Base-by-base conservation (phyloP, 2,329 filamentous ascomycete species). In the Sarocladium kiliense region DNA sequence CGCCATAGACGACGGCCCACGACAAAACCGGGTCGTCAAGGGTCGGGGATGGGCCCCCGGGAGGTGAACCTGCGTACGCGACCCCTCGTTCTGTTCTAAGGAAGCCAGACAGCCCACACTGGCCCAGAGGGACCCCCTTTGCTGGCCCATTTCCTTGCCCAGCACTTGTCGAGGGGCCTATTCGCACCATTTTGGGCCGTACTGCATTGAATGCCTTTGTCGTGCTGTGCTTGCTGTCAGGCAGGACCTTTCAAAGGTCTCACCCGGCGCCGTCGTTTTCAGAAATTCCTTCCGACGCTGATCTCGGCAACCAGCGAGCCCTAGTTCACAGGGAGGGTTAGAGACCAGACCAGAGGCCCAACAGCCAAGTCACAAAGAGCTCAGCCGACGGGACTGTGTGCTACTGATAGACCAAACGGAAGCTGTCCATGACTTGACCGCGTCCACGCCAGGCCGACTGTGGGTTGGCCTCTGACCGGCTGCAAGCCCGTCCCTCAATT, bases 371-470 rank as follows among this genome's bases (percentile, higher is more conserved):
- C 14, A 21, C 44, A 49, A n/a, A 49, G 3, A 30, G 44, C 44
- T 49, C 44, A 32, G 26, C 26, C 44, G 23, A 49, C n/a, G 26
- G 44, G 44, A 27, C 44, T 49, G 21, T 14, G 25, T 16, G 44
- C 25, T 32, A 23, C 9, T 32, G 23, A 32, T 27, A 32, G 44
- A 49, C 44, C 44, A 49, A 49, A 49, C 44, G 44, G 44, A 49
- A 49, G 44, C 44, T 49, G 44, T n/a, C 44, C 44, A 11, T 32
- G 23, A 49, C 4, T 49, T 14, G 19, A 32, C 44, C 23, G 44
- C 44, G 23, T 49, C 26, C n/a, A 30, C 44, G 44, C 44, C 44
- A 49, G 44, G 44, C 44, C 44, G 25, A 49, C 44, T 49, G 25
- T 49, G 25, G 44, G 44, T 30, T 49, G 44, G 44, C 30, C 39